Evolutionary conservation across 129 eudicot species (phyloP).

Genomic region (Helichrysum umbraculigerum): DNA sequence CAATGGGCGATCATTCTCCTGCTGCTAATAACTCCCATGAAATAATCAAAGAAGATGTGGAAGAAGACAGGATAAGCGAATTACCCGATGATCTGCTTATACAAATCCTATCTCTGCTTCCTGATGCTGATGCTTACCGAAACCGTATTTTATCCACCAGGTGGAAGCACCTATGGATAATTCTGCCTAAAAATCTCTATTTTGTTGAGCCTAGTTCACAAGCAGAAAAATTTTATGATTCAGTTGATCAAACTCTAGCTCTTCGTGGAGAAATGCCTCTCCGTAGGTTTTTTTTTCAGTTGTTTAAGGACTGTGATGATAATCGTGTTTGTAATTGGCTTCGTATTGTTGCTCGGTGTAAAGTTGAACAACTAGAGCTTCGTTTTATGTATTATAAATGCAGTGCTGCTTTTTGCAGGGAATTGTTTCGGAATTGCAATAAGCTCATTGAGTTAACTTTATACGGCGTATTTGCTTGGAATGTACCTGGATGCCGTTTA

Average conservation of each 20-base stretch:
- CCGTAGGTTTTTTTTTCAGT: slow-evolving; percentile 18
- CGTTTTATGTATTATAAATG: no score
- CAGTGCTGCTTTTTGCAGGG: slow-evolving; percentile 31
- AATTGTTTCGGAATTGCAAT: not conserved
- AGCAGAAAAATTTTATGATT: slow-evolving; percentile 17
- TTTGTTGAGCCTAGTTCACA: slow-evolving; percentile 20
- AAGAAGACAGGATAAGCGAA: slow-evolving; percentile 16
- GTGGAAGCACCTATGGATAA: not conserved
- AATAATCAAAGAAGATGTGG: no score
- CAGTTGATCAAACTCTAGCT: slow-evolving; percentile 20
- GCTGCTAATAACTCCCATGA: no score
- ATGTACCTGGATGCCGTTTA: slow-evolving; percentile 11
- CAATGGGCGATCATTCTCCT: no score
- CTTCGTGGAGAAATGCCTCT: not conserved
- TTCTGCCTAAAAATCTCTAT: not conserved
- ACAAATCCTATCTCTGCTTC: slow-evolving; percentile 22
- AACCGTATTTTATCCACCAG: not conserved
- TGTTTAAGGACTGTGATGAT: slow-evolving; percentile 9
- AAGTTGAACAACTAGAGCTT: slow-evolving; percentile 25
- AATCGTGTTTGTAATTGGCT: slow-evolving; percentile 19
- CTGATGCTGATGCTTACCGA: not conserved
- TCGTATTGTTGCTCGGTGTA: not conserved
- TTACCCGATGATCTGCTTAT: slow-evolving; percentile 14
- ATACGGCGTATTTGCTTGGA: slow-evolving; percentile 7
- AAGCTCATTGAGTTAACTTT: slow-evolving; percentile 21